Conservation (phyloP, 306 rosid species). For the Ceratonia siliqua region DNA sequence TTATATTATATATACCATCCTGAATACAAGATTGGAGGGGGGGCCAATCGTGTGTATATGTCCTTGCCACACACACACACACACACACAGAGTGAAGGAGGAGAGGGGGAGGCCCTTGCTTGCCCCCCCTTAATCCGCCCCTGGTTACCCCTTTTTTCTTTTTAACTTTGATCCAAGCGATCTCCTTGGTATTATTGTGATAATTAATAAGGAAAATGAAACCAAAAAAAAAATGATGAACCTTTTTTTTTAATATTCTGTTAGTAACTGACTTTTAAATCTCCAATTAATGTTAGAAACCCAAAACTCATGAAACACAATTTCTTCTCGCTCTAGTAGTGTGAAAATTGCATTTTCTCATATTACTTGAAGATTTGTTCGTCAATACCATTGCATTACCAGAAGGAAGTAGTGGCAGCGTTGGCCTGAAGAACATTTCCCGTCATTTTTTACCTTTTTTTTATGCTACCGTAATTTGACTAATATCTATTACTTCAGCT, state of each 20-base stretch:
- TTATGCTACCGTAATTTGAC: constrained; percentile 5
- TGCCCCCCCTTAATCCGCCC: no score
- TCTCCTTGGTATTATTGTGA: neutral
- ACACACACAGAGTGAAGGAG: no score
- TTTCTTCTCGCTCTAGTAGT: neutral
- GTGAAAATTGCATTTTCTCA: neutral
- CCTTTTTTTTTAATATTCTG: neutral
- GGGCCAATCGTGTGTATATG: no score
- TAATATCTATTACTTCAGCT: neutral
- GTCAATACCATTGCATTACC: neutral
- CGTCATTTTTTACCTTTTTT: constrained; percentile 1
- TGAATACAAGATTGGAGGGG: no score
- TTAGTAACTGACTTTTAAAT: neutral
- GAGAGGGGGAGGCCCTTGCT: no score
- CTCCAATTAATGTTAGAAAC: neutral
- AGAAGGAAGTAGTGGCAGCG: neutral
- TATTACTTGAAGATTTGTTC: neutral
- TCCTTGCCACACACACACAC: no score
- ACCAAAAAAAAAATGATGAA: neutral
- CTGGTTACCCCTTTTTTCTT: no score
- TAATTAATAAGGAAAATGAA: neutral
- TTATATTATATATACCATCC: no score
- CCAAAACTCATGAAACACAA: neutral
- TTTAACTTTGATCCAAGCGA: neutral
- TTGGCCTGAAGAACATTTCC: neutral